Evolutionary conservation across 352 stramenopile genomes (phyloP), one percentile per base, ranked within the genome.

Genomic region (Blastocystis sp.): DNA sequence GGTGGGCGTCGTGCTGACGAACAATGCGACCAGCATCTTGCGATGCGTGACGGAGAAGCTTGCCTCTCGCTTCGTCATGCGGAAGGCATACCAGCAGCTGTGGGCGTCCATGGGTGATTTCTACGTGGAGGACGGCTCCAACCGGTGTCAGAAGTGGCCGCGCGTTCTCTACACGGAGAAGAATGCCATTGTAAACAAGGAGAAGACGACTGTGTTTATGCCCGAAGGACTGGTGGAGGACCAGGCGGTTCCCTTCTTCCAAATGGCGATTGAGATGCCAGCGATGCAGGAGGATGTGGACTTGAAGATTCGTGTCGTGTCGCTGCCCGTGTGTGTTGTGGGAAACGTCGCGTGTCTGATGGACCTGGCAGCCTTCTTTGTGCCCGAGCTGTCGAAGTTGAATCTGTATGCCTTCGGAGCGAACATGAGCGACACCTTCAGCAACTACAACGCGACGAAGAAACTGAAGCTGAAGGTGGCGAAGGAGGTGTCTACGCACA

Each of bases 281-380:
- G 36, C 75, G 40, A 8, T 72, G 18, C 14, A 85, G 27, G 29
- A 49, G 44, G 59, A 57, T 0, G 57, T 46, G 0, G 63, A 85
- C 40, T 0, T 85, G n/a, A 34, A 38, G 21, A 14, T 85, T 6
- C 36, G 32, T 11, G 34, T 36, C 11, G 32, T 36, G 24, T 53
- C 53, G 46, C 53, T 85, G 18, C 75, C 75, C 18, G 1, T 85
- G 11, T 76, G 75, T 75, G 27, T 85, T 14, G 75, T 85, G 40
- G 40, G 11, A 9, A 85, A 85, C 36, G 24, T 44, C 2, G 29
- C 38, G 51, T 85, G 57, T 46, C 4, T 85, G 1, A 61, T 75
- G 63, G 63, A 76, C 18, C 11, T 85, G 0, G 63, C 59, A 9
- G 63, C 64, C 11, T 85, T 85, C 54, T 51, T 85, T 1, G 48